phyloP scores from a whole-genome alignment of 257 asterid genomes.

The Capsicum rhomboideum region DNA sequence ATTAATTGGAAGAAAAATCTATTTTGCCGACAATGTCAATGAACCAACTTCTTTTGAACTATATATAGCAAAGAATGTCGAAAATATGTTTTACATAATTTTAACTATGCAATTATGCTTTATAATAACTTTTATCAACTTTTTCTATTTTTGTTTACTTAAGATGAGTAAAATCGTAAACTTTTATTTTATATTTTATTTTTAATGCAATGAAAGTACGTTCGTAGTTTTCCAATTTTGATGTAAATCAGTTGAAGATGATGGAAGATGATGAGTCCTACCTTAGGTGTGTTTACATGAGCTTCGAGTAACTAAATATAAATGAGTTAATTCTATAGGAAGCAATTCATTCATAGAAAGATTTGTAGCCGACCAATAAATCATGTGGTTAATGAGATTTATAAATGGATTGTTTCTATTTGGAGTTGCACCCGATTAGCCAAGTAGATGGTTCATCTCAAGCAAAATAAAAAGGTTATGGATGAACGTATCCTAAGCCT shows the following conservation, averaged over 20 bases:
- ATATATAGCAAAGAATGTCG: neutral
- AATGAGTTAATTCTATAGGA: neutral
- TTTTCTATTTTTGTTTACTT: too few relatives aligned
- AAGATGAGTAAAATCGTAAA: too few relatives aligned
- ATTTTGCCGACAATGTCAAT: neutral
- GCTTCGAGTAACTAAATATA: neutral
- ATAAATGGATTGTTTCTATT: too few relatives aligned
- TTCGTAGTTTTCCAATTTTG: neutral
- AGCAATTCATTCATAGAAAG: neutral
- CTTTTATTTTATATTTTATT: neutral
- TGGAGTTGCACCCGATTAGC: too few relatives aligned
- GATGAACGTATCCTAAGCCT: too few relatives aligned
- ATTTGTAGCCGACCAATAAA: too few relatives aligned
- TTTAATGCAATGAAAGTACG: neutral
- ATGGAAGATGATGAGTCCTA: accelerated
- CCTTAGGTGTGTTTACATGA: neutral
- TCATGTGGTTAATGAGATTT: too few relatives aligned
- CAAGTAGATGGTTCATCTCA: too few relatives aligned
- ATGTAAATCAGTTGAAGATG: neutral
- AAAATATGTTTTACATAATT: neutral
- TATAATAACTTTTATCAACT: too few relatives aligned
- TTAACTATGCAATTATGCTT: neutral
- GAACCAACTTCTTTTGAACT: neutral
- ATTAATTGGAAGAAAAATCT: neutral
- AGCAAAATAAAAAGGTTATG: too few relatives aligned